Evolutionary conservation across 176 grass and related monocot genomes (phyloP).

Genomic region (Hordeum vulgare): MorexV3_pseudomolecules_assembly NC_058519.1:506495509-506496008

Average conservation of each 20-base stretch:
- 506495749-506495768: conserved; percentile 34
- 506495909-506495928: conserved; percentile 59
- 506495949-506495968: conserved; percentile 58
- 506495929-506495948: conserved; percentile 41
- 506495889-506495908: conserved; percentile 52
- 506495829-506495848: conserved; percentile 48
- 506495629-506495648: conserved; percentile 55
- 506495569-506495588: conserved; percentile 45
- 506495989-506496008: conserved; percentile 44
- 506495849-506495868: conserved; percentile 30
- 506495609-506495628: conserved; percentile 53
- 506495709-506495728: conserved; percentile 40
- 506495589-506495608: conserved; percentile 57
- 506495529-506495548: conserved; percentile 67
- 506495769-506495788: conserved; percentile 36
- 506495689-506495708: conserved; percentile 53
- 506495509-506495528: conserved; percentile 56
- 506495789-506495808: conserved; percentile 40
- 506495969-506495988: conserved; percentile 49
- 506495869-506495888: conserved; percentile 48
- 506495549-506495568: conserved; percentile 59
- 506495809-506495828: conserved; percentile 16
- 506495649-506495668: conserved; percentile 39
- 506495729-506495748: conserved; percentile 36
- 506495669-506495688: conserved; percentile 39